Evolutionary conservation across 164 flowering plant species (phyloP), one percentile per base, ranked within the genome.

Genomic region (Vitis amurensis): DNA sequence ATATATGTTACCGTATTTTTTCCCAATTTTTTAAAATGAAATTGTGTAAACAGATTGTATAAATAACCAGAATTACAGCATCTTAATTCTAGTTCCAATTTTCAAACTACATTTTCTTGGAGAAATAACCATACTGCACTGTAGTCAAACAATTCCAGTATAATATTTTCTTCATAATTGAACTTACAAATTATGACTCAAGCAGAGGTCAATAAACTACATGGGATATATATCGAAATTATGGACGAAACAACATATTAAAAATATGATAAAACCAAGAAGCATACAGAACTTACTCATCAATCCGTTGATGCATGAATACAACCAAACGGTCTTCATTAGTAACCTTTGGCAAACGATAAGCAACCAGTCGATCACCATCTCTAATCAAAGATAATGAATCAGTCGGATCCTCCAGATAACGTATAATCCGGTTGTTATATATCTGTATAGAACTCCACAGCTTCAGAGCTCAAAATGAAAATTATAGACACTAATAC

Each of bases 351-450:
- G 75, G 77, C 58, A 95, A 76, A 69, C 97, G 84, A 78, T 92
- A 95, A 17, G 97, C 96, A 74, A 83, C 92, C 56, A 95, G 85
- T 48, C 79, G 81, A 77, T 92, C 98, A 62, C 74, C 91, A 83
- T 92, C 98, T 89, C 99, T 91, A 64, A 95, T 91, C 76, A 92
- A 84, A 52, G 94, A 83, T 66, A 95, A 75, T 50, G 89, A 87
- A 83, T 90, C 97, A 59, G 87, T 50, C 61, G 98, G 91, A 62
- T 95, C 99, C 78, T 90, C 96, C n/a, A 92, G 84, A 79, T 69
- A 92, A 55, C 94, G 95, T 48, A 95, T 84, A 56, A 92, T 85
- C 57, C 84, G 78, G 68, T 81, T 82, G 83, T 86, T 86, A 84
- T 83, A 92, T 72, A 91, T 76, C 99, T 92, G 91, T 64, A 82